Evolutionary conservation across 2,329 filamentous ascomycete genomes (phyloP), one percentile per base, ranked within the genome.

Genomic region (Thielaviopsis ethacetica): DNA sequence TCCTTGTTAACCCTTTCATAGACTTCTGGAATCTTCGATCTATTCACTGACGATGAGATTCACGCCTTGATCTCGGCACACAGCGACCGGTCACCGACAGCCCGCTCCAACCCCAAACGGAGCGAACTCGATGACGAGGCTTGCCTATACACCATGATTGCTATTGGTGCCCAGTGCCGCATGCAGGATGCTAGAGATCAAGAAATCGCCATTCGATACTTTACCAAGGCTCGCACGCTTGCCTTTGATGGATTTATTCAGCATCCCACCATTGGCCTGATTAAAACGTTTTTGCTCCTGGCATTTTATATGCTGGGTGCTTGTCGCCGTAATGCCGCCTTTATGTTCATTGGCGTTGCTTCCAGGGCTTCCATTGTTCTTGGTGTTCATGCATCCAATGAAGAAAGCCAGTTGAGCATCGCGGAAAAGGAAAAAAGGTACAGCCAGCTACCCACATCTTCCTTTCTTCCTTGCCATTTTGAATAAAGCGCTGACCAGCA

Each of bases 321-420:
- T 4, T 80, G 78, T 58, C 75, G 75, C 47, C 70, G 78, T 7
- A 81, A 81, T 59, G 72, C 77, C 0, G 77, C 77, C 0, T 81
- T 78, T 59, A 80, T 81, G 76, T 81, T 80, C 59, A 65, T 81
- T 5, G 77, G 77, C 0, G 73, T 80, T 5, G 78, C 78, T 1
- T 71, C 75, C 0, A 74, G 76, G 61, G 74, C 77, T 3, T 76
- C 78, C 0, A 73, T 73, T 17, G 74, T 76, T 1, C 65, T 81
- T 0, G 78, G 78, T 0, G 65, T 80, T 3, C 76, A 80, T 62
- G 67, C 67, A 19, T 63, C 62, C 30, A 64, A 65, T 22, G 67
- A 67, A 60, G 51, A 57, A 24, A 59, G 54, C 27, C 53, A 60
- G 9, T 54, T 58, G 19, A 51, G 53, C 3, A 26, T 22, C 6